Conservation (phyloP, 192 early-diverging fungal genomes). For the Mortierella hygrophila region DNA sequence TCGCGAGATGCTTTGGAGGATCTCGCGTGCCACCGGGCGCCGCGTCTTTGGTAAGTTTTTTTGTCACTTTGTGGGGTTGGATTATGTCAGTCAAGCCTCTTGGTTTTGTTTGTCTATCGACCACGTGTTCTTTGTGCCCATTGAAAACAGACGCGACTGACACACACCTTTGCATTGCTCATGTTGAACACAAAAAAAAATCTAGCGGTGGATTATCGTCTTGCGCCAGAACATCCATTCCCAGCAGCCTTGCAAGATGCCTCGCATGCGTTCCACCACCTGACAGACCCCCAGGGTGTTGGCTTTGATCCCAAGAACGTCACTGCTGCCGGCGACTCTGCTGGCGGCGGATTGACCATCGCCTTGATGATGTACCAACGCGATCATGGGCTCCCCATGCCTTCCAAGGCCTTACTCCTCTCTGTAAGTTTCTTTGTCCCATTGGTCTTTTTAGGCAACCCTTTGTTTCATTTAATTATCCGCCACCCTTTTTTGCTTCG, state of each 20-base stretch:
- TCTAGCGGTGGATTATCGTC: slow-evolving; percentile 55
- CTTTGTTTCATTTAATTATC: background rate
- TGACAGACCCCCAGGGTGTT: slow-evolving; percentile 58
- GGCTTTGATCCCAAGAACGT: slow-evolving; percentile 72
- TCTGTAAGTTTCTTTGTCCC: slow-evolving; percentile 59
- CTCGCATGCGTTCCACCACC: slow-evolving; percentile 64
- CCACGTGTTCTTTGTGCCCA: too few relatives aligned
- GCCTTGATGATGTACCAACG: slow-evolving; percentile 71
- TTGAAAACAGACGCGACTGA: background rate
- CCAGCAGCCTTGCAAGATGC: slow-evolving; percentile 78
- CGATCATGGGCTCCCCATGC: slow-evolving; percentile 60
- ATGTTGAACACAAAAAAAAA: background rate
- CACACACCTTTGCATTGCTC: background rate
- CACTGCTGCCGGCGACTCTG: slow-evolving; percentile 75
- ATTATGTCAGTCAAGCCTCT: too few relatives aligned
- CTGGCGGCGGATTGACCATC: slow-evolving; percentile 77
- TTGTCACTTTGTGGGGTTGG: background rate
- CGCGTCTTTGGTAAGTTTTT: slow-evolving; percentile 57
- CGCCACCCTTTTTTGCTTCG: background rate
- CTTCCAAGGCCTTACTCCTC: slow-evolving; percentile 69
- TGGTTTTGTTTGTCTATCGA: too few relatives aligned
- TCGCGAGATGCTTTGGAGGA: slow-evolving; percentile 59
- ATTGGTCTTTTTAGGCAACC: background rate
- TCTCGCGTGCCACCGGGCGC: slow-evolving; percentile 59
- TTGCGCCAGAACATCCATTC: slow-evolving; percentile 59